A percentile compares a stretch with the other conserved stretches of the same genome.
These are phyloP conservation scores for Parathielavia appendiculata DNA, from an alignment of 495 filamentous ascomycete species.

Conservation along the genomic window DNA sequence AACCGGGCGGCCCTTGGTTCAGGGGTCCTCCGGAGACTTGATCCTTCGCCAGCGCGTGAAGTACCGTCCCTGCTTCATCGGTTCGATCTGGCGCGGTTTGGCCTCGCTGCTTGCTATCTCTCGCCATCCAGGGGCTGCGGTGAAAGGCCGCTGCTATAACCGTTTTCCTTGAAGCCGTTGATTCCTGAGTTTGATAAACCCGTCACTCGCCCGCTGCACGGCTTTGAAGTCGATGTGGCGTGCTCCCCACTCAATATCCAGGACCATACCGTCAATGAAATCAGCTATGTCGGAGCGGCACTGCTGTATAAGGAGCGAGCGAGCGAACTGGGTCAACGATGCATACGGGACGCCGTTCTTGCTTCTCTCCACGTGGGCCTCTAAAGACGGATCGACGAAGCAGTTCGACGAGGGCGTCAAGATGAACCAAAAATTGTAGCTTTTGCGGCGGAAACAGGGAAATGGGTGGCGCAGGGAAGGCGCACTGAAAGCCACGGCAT, in stretches of 20 bases:
- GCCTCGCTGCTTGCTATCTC: slow-evolving; percentile 6
- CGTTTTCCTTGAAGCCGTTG: background rate
- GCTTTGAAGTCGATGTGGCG: slow-evolving; percentile 2
- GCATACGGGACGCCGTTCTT: slow-evolving; percentile 13
- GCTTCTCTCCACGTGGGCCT: background rate
- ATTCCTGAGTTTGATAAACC: background rate
- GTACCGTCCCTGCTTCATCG: slow-evolving; percentile 3
- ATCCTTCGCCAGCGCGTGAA: slow-evolving; percentile 6
- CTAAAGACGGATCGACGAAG: slow-evolving; percentile 8
- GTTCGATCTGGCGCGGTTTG: background rate
- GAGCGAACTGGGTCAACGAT: slow-evolving; percentile 1
- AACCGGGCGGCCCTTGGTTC: background rate
- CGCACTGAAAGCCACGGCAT: slow-evolving; percentile 2
- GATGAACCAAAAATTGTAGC: slow-evolving; percentile 11
- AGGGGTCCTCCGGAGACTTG: slow-evolving; percentile 3
- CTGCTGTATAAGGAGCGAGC: slow-evolving; percentile 13
- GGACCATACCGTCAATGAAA: slow-evolving; percentile 13
- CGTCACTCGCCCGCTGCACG: background rate
- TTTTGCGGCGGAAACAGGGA: slow-evolving; percentile 6
- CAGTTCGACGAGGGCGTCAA: slow-evolving; percentile 11
- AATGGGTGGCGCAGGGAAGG: slow-evolving; percentile 9
- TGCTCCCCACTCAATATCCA: slow-evolving; percentile 5
- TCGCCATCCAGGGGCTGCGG: slow-evolving; percentile 7
- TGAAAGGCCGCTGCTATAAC: background rate
- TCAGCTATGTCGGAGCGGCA: background rate